Evolutionary conservation across 2,329 filamentous ascomycete species (phyloP), one percentile per base, ranked within the genome.

Genomic region (Lizonia empirigonia): DNA sequence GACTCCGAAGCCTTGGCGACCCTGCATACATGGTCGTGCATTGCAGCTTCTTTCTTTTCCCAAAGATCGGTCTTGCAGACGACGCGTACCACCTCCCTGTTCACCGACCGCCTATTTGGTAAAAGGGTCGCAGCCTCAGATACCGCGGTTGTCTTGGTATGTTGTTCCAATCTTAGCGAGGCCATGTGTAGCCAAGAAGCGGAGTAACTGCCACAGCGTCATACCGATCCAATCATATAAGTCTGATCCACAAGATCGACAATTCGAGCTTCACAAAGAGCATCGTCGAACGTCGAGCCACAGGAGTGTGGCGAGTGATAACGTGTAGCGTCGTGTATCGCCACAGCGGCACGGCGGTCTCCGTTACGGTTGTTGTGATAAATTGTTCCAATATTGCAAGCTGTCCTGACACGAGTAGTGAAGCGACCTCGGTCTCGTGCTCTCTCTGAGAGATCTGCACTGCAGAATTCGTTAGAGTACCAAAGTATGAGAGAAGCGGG

Each of bases 321-420:
- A 8, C 5, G 5, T 35, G 50, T 44, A 27, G 44, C 39, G 38
- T 26, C 24, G 20, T 19, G 37, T 8, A 15, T 58, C 34, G 55
- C 55, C 55, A 58, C 55, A 55, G 36, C 48, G 40, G 51, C 48
- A 51, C 47, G 50, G 50, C 19, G 23, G 33, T 5, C 6, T 50
- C 35, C 35, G 23, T 19, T 48, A n/a, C 30, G 16, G 24, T 37
- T 9, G 2, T 16, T 32, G 23, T 37, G 38, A 32, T 42, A 20
- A 18, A 41, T 29, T 15, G 45, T 24, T 30, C 29, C 37, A 29
- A 13, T 19, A 6, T 15, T 19, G n/a, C 16, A 26, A 42, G n/a
- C 29, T 15, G 13, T 15, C n/a, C 37, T 41, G 23, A 22, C 27
- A 29, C 13, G 29, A 32, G 15, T 16, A 15, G n/a, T 12, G 23